Conservation (phyloP, 352 stramenopile species). For the Globisporangium apiculatum region DNA sequence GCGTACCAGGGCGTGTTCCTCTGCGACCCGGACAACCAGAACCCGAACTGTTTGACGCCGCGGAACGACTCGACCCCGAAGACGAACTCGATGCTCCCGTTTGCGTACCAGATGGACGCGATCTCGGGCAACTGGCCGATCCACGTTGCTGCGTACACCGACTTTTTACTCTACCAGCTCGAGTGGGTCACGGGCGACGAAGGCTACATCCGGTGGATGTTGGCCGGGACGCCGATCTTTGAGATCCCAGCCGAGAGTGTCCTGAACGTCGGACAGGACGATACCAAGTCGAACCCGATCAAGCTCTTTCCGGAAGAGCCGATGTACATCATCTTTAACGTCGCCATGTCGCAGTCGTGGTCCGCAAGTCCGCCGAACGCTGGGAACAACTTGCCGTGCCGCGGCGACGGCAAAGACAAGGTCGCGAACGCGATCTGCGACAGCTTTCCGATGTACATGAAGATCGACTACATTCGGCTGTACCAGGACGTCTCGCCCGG, state of each 20-base stretch:
- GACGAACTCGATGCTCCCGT: slow-evolving; percentile 53
- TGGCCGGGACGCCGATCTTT: slow-evolving; percentile 51
- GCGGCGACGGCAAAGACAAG: slow-evolving; percentile 40
- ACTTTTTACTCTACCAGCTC: slow-evolving; percentile 53
- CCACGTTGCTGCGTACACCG: slow-evolving; percentile 55
- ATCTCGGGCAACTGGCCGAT: slow-evolving; percentile 64
- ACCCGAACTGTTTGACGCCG: slow-evolving; percentile 33
- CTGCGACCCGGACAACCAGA: slow-evolving; percentile 55
- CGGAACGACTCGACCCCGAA: slow-evolving; percentile 37
- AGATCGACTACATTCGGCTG: slow-evolving; percentile 83
- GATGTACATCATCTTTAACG: slow-evolving; percentile 93
- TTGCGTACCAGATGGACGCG: slow-evolving; percentile 72
- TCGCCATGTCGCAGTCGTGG: slow-evolving; percentile 87
- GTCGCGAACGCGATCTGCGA: slow-evolving; percentile 65
- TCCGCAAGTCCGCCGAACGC: slow-evolving; percentile 51
- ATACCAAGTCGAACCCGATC: slow-evolving; percentile 33
- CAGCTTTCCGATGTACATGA: slow-evolving; percentile 76
- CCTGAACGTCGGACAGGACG: slow-evolving; percentile 34
- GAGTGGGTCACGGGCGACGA: slow-evolving; percentile 65
- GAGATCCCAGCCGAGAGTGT: slow-evolving; percentile 59
- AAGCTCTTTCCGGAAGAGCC: slow-evolving; percentile 82
- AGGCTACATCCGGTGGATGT: slow-evolving; percentile 65
- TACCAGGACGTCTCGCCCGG: slow-evolving; percentile 44
- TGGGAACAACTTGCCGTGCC: slow-evolving; percentile 29
- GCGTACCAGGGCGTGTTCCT: slow-evolving; percentile 55